These are phyloP conservation scores for Gynostemma pentaphyllum DNA, from an alignment of 306 rosid species.

Conservation along the genomic window DNA sequence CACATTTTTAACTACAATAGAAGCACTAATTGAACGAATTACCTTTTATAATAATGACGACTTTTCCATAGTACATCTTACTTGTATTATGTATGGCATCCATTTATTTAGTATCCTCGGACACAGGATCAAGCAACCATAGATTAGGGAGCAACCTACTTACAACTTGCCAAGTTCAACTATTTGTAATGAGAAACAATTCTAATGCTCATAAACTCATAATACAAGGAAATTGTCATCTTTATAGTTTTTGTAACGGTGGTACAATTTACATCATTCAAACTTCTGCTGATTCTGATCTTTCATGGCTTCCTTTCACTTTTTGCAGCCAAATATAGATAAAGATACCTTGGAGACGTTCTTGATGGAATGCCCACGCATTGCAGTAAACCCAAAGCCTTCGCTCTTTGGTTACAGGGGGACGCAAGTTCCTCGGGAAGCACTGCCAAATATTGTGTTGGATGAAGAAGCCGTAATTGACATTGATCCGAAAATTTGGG, in stretches of 20 bases:
- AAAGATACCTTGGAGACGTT: constrained; percentile 46
- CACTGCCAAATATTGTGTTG: constrained; percentile 37
- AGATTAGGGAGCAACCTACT: not conserved
- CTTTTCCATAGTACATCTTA: not conserved
- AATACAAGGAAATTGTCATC: not conserved
- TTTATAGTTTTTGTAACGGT: not conserved
- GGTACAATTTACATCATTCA: not conserved
- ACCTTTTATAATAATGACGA: not conserved
- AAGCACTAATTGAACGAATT: not conserved
- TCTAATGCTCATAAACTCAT: not conserved
- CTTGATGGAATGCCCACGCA: constrained; percentile 67
- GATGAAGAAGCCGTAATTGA: constrained; percentile 45
- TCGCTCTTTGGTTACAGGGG: constrained; percentile 56
- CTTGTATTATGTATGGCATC: no score
- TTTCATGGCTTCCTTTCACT: not conserved
- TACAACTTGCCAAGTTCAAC: not conserved
- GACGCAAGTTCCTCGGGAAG: constrained; percentile 58
- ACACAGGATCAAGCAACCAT: not conserved
- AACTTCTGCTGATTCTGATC: not conserved
- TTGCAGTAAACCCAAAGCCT: constrained; percentile 61
- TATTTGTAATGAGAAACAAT: not conserved
- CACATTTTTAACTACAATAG: no score
- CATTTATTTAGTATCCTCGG: not conserved
- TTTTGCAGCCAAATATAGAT: constrained; percentile 67
- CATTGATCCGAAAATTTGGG: constrained; percentile 73